Conservation (phyloP, 345 rosid genomes). For the Acer saccharum region DNA sequence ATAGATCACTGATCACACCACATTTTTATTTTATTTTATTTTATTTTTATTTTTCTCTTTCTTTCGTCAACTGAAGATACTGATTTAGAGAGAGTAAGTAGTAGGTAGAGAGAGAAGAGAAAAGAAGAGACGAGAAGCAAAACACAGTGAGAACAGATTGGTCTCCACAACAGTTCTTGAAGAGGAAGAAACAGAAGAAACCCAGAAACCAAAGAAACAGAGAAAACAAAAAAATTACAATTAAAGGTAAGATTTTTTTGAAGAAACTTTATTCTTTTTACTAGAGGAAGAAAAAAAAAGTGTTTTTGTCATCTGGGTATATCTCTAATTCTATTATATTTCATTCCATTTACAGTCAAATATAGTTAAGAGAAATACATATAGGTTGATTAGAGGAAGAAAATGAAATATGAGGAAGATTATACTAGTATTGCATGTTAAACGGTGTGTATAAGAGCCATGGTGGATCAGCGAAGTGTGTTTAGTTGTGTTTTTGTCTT, state of each 20-base stretch:
- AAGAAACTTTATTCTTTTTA: constrained; percentile 5
- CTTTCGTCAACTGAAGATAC: constrained; percentile 36
- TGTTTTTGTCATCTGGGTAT: constrained; percentile 29
- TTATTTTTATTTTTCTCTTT: not conserved
- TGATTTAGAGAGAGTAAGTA: constrained; percentile 34
- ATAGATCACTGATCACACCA: constrained; percentile 17
- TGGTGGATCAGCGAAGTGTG: constrained; percentile 60
- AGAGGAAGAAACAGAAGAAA: constrained; percentile 9
- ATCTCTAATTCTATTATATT: constrained; percentile 22
- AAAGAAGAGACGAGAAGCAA: constrained; percentile 15
- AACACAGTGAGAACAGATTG: constrained; percentile 27
- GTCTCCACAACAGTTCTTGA: constrained; percentile 30
- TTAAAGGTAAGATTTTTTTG: constrained; percentile 40
- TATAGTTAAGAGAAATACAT: constrained; percentile 4
- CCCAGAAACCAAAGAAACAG: not conserved
- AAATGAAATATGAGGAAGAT: constrained; percentile 29
- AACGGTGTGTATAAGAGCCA: constrained; percentile 38
- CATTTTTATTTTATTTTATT: not conserved
- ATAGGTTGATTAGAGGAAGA: constrained; percentile 3
- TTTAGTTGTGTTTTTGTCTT: constrained; percentile 41
- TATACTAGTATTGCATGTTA: constrained; percentile 28
- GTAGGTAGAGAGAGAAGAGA: constrained; percentile 37
- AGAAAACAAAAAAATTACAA: constrained; percentile 23
- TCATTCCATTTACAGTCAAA: constrained; percentile 19
- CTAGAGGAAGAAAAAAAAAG: constrained; percentile 1